A percentile compares a stretch with the other conserved stretches of the same genome.
Conservation (phyloP, 495 filamentous ascomycete species). For the Annulohypoxylon nitens region DNA sequence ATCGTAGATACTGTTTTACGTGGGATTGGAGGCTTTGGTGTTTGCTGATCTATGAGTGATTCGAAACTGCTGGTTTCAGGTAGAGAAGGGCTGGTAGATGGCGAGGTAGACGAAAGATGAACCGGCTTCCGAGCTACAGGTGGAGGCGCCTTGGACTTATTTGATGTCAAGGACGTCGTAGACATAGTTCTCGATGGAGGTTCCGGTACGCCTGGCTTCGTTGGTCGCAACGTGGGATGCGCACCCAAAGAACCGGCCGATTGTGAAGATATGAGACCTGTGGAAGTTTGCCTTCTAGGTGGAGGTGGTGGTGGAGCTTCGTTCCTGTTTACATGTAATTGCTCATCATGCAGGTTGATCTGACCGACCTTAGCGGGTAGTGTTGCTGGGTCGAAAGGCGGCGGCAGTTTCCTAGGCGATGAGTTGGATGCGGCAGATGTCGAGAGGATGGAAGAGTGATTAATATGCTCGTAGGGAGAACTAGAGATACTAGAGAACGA, state of each 20-base stretch:
- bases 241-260: conserved; percentile 18
- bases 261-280: conserved; percentile 41
- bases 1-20: conserved; percentile 43
- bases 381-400: conserved; percentile 64
- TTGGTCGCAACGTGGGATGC: conserved; percentile 22
- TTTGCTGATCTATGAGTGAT: conserved; percentile 31
- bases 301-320: conserved; percentile 62
- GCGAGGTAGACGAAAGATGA: conserved; percentile 60
- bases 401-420: conserved; percentile 64
- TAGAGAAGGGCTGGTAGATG: conserved; percentile 48
- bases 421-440: conserved; percentile 56
- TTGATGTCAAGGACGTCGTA: conserved; percentile 48
- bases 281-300: conserved; percentile 59
- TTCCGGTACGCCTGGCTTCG: conserved; percentile 8
- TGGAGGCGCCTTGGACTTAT: conserved; percentile 61
- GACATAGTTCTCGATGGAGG: conserved; percentile 44
- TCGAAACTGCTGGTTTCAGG: conserved; percentile 24
- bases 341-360: conserved; percentile 54
- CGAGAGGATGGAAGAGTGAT: conserved; percentile 60
- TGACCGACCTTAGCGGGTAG: conserved; percentile 58
- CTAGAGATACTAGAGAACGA: conserved; percentile 60
- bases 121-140: conserved; percentile 68
- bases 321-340: conserved; percentile 41
- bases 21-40: conserved; percentile 39
- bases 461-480: conserved; percentile 63